Conservation (phyloP, 495 filamentous ascomycete genomes). For the Penicillium flavigenum region DNA sequence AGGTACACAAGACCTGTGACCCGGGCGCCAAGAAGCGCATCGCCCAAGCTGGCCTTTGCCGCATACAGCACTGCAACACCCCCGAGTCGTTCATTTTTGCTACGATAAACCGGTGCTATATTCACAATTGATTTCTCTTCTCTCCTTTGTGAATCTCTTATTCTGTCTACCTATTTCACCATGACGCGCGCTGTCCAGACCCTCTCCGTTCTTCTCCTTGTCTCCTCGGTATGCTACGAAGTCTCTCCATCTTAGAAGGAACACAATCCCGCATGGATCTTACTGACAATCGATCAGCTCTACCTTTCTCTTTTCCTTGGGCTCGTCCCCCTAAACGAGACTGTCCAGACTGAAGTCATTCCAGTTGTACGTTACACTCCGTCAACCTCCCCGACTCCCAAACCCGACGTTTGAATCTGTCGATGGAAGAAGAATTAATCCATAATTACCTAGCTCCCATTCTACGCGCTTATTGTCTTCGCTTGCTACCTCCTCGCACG, state of each 20-base stretch:
- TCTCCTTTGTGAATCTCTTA: slow-evolving; percentile 12
- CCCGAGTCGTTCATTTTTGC: slow-evolving; percentile 13
- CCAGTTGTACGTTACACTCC: slow-evolving; percentile 48
- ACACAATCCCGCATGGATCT: not conserved
- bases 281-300: slow-evolving; percentile 52
- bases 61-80: slow-evolving; percentile 8
- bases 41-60: slow-evolving; percentile 15
- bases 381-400: slow-evolving; percentile 2
- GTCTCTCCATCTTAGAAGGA: not conserved
- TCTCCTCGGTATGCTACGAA: slow-evolving; percentile 69
- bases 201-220: slow-evolving; percentile 78
- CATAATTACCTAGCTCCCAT: slow-evolving; percentile 64
- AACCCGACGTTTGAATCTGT: slow-evolving; percentile 3
- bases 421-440: not conserved
- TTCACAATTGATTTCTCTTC: slow-evolving; percentile 10
- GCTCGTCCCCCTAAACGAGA: slow-evolving; percentile 76
- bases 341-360: slow-evolving; percentile 54
- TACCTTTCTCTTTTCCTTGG: slow-evolving; percentile 86
- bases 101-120: not conserved
- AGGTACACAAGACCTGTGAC: slow-evolving; percentile 7
- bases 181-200: slow-evolving; percentile 97
- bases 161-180: slow-evolving; percentile 19
- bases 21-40: slow-evolving; percentile 16
- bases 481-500: slow-evolving; percentile 91
- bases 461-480: slow-evolving; percentile 89